Conservation (phyloP, 202 grass and related monocot species). For the Alloteropsis angusta region DNA sequence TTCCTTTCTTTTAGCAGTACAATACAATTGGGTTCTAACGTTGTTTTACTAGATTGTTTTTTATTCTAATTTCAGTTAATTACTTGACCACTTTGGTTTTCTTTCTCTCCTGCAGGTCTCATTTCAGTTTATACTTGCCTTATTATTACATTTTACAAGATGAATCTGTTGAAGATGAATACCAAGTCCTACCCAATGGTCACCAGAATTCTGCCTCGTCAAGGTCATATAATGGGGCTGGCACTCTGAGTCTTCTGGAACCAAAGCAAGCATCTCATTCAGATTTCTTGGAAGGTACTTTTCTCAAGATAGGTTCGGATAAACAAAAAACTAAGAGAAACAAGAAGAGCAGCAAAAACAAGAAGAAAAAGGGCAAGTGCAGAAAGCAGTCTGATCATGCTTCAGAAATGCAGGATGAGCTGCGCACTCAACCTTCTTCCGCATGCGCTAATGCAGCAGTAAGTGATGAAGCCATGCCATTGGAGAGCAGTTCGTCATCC, state of each 20-base stretch:
- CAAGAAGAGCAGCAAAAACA: not conserved
- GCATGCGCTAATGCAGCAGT: not conserved
- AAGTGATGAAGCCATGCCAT: not conserved
- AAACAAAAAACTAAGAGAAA: not conserved
- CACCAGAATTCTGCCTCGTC: not conserved
- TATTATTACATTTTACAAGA: not conserved
- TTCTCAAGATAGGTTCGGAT: not conserved
- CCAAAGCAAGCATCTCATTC: not conserved
- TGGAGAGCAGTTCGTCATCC: not conserved
- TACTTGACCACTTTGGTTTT: not conserved
- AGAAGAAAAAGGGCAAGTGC: not conserved
- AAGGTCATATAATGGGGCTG: not conserved
- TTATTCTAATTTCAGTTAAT: not conserved
- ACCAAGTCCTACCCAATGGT: not conserved
- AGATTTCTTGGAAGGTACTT: constrained; percentile 2
- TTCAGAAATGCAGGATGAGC: not conserved
- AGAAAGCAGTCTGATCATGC: not conserved
- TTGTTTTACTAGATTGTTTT: not conserved
- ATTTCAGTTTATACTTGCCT: not conserved
- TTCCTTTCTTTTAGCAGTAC: not conserved
- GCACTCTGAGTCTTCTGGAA: not conserved
- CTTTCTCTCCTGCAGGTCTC: not conserved
- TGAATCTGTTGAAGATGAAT: not conserved
- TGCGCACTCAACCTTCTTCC: not conserved
- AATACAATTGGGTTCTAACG: not conserved